These are phyloP conservation scores for Trichosanthes truncata DNA, from an alignment of 306 rosid species.

Conservation along the genomic window DNA sequence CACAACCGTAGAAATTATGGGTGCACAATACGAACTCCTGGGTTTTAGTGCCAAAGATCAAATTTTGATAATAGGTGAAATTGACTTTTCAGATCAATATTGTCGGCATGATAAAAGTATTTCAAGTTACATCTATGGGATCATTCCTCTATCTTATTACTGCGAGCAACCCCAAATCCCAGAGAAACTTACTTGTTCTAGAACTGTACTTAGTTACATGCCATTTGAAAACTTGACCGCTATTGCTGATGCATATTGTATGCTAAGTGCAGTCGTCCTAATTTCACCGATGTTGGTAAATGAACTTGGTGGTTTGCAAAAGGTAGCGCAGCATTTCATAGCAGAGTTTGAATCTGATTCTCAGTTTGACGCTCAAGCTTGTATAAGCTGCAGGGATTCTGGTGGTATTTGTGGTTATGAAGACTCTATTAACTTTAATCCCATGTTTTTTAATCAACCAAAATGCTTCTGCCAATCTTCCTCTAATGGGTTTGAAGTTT, in stretches of 20 bases:
- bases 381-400: constrained; percentile 17
- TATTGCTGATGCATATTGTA: background rate
- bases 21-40: no score
- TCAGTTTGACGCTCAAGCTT: constrained; percentile 22
- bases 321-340: background rate
- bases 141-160: background rate
- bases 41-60: no score
- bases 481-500: background rate
- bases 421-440: background rate
- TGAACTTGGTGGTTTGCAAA: background rate
- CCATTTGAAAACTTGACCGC: background rate
- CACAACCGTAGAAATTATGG: background rate
- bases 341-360: constrained; percentile 29
- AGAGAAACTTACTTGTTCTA: background rate
- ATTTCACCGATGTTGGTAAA: background rate
- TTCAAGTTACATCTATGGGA: background rate
- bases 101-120: no score
- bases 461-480: constrained; percentile 22
- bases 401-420: constrained; percentile 33
- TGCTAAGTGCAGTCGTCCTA: background rate
- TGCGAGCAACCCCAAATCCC: background rate
- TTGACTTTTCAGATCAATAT: no score
- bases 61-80: no score
- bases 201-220: background rate
- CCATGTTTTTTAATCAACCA: background rate